A percentile compares a stretch with the other conserved stretches of the same genome.
phyloP scores from a whole-genome alignment of 495 filamentous ascomycete genomes.

The Chaetomidium leptoderma region DNA sequence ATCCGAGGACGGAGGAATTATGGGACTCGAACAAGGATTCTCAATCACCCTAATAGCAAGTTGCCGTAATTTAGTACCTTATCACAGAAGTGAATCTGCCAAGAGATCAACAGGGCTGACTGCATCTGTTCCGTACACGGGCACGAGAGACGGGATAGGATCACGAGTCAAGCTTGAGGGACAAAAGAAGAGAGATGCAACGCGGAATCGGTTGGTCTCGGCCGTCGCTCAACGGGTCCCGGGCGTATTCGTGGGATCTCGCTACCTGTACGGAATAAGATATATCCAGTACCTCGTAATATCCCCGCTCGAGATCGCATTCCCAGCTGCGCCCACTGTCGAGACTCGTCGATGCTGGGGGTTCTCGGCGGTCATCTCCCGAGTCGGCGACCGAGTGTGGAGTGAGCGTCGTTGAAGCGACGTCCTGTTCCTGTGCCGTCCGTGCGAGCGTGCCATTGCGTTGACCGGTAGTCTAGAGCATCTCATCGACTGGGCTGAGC shows the following conservation, averaged over 20 bases:
- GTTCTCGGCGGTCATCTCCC: no score
- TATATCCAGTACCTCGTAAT: no score
- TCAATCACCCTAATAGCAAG: no score
- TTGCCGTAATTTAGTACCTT: no score
- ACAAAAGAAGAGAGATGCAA: no score
- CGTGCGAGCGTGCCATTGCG: not conserved
- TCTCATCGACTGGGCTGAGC: no score
- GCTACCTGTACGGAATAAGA: not conserved
- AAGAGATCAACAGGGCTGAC: not conserved
- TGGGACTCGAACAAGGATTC: no score
- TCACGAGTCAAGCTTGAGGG: not conserved
- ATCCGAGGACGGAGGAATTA: no score
- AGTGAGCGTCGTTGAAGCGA: not conserved
- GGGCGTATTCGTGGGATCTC: not conserved
- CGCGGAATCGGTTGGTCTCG: not conserved
- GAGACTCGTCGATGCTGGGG: no score
- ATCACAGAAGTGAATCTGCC: not conserved
- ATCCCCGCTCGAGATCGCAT: not conserved
- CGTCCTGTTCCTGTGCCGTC: no score
- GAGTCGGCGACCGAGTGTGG: no score
- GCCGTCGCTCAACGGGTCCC: not conserved
- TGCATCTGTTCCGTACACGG: not conserved
- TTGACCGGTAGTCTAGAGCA: slow-evolving; percentile 3
- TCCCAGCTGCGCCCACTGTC: not conserved
- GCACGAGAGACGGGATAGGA: not conserved